Percentiles rank a stretch among this genome's conserved stretches.
Evolutionary conservation across 129 eudicot genomes (phyloP).

Genomic region (Flaveria brownii): DNA sequence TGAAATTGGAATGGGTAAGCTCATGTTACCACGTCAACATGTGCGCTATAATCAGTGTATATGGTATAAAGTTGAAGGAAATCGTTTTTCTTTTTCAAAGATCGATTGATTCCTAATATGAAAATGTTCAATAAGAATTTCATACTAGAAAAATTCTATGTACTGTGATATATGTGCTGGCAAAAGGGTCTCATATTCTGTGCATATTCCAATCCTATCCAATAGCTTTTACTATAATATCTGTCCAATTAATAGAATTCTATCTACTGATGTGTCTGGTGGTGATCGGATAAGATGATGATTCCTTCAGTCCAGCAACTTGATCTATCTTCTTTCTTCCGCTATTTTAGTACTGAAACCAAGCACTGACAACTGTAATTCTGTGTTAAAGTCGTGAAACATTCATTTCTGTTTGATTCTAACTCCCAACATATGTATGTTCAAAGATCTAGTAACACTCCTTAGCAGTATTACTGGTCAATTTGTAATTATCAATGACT

Average conservation of each 20-base stretch:
- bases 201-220: not conserved
- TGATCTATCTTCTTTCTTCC: too few relatives aligned
- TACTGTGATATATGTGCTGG: not conserved
- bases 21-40: slow-evolving; percentile 11
- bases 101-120: not conserved
- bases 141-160: not conserved
- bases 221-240: too few relatives aligned
- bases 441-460: not conserved
- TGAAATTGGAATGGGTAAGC: slow-evolving; percentile 94
- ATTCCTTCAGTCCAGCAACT: too few relatives aligned
- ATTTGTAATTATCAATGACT: not conserved
- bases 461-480: not conserved
- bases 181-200: not conserved
- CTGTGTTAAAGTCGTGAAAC: too few relatives aligned
- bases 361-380: too few relatives aligned
- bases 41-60: not conserved
- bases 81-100: not conserved
- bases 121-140: not conserved
- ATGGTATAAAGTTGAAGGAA: not conserved
- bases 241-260: not conserved
- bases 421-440: slow-evolving; percentile 12
- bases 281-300: too few relatives aligned
- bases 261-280: not conserved
- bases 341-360: too few relatives aligned
- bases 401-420: not conserved